Evolutionary conservation across 345 rosid genomes (phyloP), one percentile per base, ranked within the genome.

Genomic region (Bretschneidera sinensis): DNA sequence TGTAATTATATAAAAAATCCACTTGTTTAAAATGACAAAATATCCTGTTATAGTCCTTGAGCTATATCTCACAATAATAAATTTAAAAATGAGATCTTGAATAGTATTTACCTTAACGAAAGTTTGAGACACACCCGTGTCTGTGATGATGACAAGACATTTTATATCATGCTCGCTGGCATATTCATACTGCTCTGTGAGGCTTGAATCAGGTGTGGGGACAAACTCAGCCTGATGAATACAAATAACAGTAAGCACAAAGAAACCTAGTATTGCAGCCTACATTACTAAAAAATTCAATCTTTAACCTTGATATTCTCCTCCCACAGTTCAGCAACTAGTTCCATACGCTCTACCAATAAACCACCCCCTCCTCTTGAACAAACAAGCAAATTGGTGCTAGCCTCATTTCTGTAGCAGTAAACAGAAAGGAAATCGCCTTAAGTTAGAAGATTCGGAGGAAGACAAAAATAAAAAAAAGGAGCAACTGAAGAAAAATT

Each of bases 331-430:
- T 89, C 88, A 47, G 94, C 82, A 71, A 75, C 94, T 63, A 92
- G 87, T 64, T 83, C 89, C 97, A 92, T 92, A 55, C 98, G 95
- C 73, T 92, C 89, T 59, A 74, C 73, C 79, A 92, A 78, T 71
- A 92, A 78, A 63, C 98, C 97, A 7, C 98, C 98, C 3, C 98
- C 98, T 66, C 98, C 98, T 77, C 81, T 87, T 69, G 98, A 92
- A 78, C 98, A 92, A 66, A 92, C 89, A 62, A 92, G 98, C 57
- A 92, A 71, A 54, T 63, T 78, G 61, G 80, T 74, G 53, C 78
- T 61, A 59, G 76, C 52, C 73, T 87, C 96, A 76, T 81, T 85
- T 83, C 97, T 89, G 74, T 52, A 56, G 51, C 18, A 56, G 62
- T 19, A 65, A 62, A 61, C 28, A 69, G 17, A 54, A 57, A 23